Evolutionary conservation across 2,329 filamentous ascomycete genomes (phyloP).

Genomic region (Clarireedia sp.): DNA sequence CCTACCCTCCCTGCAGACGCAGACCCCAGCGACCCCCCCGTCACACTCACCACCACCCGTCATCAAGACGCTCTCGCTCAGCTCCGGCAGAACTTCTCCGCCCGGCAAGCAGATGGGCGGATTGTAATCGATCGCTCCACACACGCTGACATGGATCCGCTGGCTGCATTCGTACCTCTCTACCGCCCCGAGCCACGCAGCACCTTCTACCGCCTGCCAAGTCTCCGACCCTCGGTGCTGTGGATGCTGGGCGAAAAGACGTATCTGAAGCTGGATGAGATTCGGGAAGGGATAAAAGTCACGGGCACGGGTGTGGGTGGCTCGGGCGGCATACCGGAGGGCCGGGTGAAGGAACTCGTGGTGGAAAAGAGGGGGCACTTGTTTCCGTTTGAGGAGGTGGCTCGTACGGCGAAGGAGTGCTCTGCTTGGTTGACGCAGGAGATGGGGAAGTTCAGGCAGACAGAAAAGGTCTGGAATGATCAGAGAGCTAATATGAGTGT

Average conservation of each 20-base stretch:
- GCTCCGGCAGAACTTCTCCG: not conserved
- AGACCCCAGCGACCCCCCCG: not conserved
- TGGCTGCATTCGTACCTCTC: not conserved
- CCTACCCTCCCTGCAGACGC: slow-evolving; percentile 36
- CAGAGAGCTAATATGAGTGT: no score
- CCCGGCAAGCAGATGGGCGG: not conserved
- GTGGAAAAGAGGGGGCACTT: no score
- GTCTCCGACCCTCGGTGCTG: not conserved
- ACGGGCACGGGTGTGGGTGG: no score
- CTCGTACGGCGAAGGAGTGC: no score
- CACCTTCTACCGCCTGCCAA: not conserved
- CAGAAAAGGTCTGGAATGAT: no score
- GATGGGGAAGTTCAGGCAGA: no score
- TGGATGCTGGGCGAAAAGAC: not conserved
- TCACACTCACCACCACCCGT: not conserved
- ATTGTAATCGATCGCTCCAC: not conserved
- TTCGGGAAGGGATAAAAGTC: no score
- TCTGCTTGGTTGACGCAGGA: no score
- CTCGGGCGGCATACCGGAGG: no score
- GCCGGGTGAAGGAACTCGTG: no score
- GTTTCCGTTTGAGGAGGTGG: no score
- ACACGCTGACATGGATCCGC: not conserved
- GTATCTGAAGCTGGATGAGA: no score
- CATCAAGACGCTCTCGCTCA: not conserved
- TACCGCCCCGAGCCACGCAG: not conserved